phyloP scores from a whole-genome alignment of 768 basidiomycete genomes.

The Mycena rebaudengoi region DNA sequence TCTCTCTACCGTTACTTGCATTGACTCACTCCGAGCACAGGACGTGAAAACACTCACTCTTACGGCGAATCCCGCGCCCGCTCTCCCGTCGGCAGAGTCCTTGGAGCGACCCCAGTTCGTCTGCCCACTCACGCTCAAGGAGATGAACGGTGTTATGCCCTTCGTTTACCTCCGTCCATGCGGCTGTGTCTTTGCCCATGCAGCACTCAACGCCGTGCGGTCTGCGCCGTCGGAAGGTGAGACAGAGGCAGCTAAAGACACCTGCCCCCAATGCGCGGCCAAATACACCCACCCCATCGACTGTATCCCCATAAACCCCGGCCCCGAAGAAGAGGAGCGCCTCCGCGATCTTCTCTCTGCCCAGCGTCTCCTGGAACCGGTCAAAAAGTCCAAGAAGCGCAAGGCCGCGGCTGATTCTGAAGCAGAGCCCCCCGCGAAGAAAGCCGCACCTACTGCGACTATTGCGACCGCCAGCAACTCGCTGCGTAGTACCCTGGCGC shows the following conservation, averaged over 20 bases:
- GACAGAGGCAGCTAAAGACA: constrained; percentile 40
- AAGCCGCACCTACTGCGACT: constrained; percentile 44
- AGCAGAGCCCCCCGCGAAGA: constrained; percentile 56
- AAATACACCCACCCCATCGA: constrained; percentile 70
- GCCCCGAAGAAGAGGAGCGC: constrained; percentile 67
- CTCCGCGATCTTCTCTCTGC: constrained; percentile 66
- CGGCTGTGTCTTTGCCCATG: constrained; percentile 91
- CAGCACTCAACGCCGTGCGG: constrained; percentile 64
- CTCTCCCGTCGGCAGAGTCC: constrained; percentile 47
- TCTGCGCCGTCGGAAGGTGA: constrained; percentile 38
- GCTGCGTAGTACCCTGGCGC: constrained; percentile 75
- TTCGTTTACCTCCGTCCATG: constrained; percentile 90
- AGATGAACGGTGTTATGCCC: constrained; percentile 91
- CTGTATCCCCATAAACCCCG: constrained; percentile 74
- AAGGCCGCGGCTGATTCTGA: constrained; percentile 52
- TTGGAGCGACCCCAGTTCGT: constrained; percentile 76
- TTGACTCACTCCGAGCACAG: constrained; percentile 50
- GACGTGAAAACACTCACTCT: constrained; percentile 87
- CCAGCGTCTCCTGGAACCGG: constrained; percentile 62
- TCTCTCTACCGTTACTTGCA: not conserved
- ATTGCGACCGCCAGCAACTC: constrained; percentile 69
- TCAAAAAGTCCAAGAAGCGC: constrained; percentile 72
- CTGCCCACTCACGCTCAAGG: constrained; percentile 91
- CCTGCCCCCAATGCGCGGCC: constrained; percentile 81
- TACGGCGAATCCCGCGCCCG: constrained; percentile 73